Evolutionary conservation across 129 eudicot genomes (phyloP), one percentile per base, ranked within the genome.

Genomic region (Glebionis coronaria): DNA sequence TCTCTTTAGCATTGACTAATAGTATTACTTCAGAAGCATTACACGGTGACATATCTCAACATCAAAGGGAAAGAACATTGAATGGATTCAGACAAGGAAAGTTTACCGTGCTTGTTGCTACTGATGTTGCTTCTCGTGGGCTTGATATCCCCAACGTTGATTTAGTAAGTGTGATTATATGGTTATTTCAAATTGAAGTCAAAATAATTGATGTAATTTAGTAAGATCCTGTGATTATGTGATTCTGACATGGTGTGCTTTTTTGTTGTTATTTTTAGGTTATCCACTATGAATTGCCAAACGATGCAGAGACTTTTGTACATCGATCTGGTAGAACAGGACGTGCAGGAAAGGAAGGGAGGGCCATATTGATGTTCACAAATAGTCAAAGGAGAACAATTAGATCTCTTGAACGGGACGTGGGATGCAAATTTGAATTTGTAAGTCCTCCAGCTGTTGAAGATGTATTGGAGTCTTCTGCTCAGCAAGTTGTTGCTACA

Each of bases 271-370:
- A 14, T 68, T 18, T 76, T 35, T 77, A 93, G 98, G 73, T 93
- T 68, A 88, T 93, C 56, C 98, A 93, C 65, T 93, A 88, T 73
- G 98, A 93, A 64, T 77, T 93, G 13, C 97, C 98, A 20, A 93
- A 93, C 35, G 98, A 93, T 73, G 82, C 96, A 2, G 98, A 93
- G 76, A 93, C 98, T 21, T 93, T 93, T 77, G 97, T 93, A 76
- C 98, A 93, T 59, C 95, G 98, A 11, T 93, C 98, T 58, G 98
- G 98, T 60, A 84, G 98, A 29, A 93, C 98, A 10, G 97, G 98
- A 8, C 95, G 98, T 80, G 98, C 98, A 50, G 98, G 98, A 56
- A 93, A 93, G 71, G 78, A 78, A 82, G 98, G 98, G 47, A 78
- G 79, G 2, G 95, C 98, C 11, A 82, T 93, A 66, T 73, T 93